Base-by-base conservation (phyloP, 1,284 basidiomycete genomes). In the Thelephora terrestris region DNA sequence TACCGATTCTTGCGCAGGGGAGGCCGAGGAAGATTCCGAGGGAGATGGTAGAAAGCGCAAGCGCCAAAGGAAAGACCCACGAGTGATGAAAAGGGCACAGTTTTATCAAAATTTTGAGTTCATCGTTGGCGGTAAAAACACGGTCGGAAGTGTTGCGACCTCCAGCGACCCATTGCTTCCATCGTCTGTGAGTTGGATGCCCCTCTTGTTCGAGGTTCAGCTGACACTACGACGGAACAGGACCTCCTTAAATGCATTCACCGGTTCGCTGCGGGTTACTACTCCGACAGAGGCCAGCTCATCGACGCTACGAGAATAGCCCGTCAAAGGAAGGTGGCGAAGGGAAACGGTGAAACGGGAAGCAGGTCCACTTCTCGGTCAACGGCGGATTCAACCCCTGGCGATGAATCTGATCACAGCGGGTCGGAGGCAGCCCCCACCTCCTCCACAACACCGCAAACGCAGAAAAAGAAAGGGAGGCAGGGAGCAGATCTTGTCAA, bases 191-290 rank as follows among this genome's bases (percentile, higher is more conserved):
- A 18, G 35, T 46, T 14, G 12, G 10, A 17, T 20, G 24, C 16
- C 17, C 16, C 23, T 23, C 16, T 5, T 2, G 14, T 16, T 10
- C 14, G 7, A 10, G 2, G 34, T 21, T 12, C 6, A 16, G 16
- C 2, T 39, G 21, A 21, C 20, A n/a, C 20, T 17, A 5, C 17
- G 12, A 32, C 37, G 20, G n/a, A 1, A 24, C 35, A 87, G 84
- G 84, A 87, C 54, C 61, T 86, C 4, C 61, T 87, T 40, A 85
- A 86, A 68, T 73, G 69, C 45, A 74, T 87, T 45, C 85, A 87
- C 54, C 68, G 79, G 57, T 79, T 80, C 52, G 71, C 84, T 12
- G 78, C 75, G 50, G 67, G 68, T 27, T 81, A 79, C 57, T 87
- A 85, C 55, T 64, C 68, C 20, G 75, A 78, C 52, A 68, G 68